These are phyloP conservation scores for Fusarium sp. DNA, from an alignment of 2,329 filamentous ascomycete species.

Conservation along the genomic window DNA sequence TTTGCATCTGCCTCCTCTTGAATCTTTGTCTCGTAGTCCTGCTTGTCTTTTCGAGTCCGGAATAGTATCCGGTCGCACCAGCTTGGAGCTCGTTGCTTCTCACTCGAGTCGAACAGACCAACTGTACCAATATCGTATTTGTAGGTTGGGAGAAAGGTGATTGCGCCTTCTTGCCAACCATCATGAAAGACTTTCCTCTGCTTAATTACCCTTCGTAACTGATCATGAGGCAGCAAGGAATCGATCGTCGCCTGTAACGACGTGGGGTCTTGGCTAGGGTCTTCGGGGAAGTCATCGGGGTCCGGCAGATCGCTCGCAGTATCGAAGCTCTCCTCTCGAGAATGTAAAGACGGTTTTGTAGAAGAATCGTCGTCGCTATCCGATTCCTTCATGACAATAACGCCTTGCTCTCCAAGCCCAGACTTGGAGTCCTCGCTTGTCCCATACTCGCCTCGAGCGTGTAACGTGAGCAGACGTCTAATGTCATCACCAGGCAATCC, in stretches of 20 bases:
- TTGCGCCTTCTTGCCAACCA: constrained; percentile 89
- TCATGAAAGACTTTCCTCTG: constrained; percentile 85
- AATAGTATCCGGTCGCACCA: constrained; percentile 98
- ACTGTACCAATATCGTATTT: constrained; percentile 98
- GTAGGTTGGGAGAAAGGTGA: constrained; percentile 92
- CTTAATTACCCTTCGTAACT: constrained; percentile 79
- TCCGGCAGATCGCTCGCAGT: constrained; percentile 63
- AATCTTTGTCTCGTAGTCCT: constrained; percentile 71
- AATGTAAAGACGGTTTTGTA: constrained; percentile 49
- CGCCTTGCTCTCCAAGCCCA: constrained; percentile 58
- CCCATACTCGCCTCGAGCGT: constrained; percentile 82
- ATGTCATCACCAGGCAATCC: constrained; percentile 92
- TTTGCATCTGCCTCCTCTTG: constrained; percentile 74
- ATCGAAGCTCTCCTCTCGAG: constrained; percentile 53
- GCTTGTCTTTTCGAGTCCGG: constrained; percentile 77
- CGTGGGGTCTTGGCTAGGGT: constrained; percentile 80
- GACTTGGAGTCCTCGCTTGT: constrained; percentile 55
- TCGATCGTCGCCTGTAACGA: constrained; percentile 90
- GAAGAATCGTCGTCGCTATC: constrained; percentile 61
- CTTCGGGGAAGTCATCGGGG: constrained; percentile 73
- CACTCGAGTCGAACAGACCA: constrained; percentile 91
- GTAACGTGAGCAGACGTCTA: constrained; percentile 81
- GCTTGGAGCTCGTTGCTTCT: constrained; percentile 90
- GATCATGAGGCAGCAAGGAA: constrained; percentile 89
- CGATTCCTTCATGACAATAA: constrained; percentile 59